A percentile compares a stretch with the other conserved stretches of the same genome.
Evolutionary conservation across 495 filamentous ascomycete species (phyloP).

Genomic region (Xylaria longipes): DNA sequence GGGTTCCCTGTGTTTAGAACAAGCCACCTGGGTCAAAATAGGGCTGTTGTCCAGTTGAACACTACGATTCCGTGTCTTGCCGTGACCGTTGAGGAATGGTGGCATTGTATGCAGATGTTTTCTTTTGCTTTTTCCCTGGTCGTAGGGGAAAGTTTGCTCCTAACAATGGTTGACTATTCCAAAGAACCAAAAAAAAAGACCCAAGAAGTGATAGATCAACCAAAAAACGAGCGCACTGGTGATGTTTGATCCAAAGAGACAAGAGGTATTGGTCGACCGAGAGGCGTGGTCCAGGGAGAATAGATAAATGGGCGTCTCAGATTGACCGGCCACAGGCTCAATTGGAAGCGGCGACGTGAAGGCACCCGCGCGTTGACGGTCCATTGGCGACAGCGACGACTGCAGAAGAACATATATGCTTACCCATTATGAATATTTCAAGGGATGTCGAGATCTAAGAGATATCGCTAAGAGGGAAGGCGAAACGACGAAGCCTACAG

Average conservation of each 20-base stretch:
- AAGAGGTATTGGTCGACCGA: conserved; percentile 33
- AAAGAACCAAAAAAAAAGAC: conserved; percentile 43
- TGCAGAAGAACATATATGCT: conserved; percentile 47
- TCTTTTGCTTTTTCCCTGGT: conserved; percentile 27
- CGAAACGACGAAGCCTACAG: conserved; percentile 35
- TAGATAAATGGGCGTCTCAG: conserved; percentile 14
- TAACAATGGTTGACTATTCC: conserved; percentile 45
- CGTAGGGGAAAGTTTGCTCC: conserved; percentile 31
- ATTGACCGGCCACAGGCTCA: conserved; percentile 20
- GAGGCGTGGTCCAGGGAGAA: not conserved
- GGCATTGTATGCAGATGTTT: conserved; percentile 39
- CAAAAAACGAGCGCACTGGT: conserved; percentile 33
- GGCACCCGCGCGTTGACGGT: conserved; percentile 37
- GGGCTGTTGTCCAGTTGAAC: conserved; percentile 50
- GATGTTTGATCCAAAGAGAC: conserved; percentile 30
- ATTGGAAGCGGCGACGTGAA: conserved; percentile 29
- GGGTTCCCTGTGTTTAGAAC: conserved; percentile 32
- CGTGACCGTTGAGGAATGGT: conserved; percentile 51
- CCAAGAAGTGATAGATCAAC: conserved; percentile 50
- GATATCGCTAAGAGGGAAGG: conserved; percentile 36
- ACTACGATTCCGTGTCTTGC: conserved; percentile 50
- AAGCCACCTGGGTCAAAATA: conserved; percentile 36
- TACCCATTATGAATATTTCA: conserved; percentile 56
- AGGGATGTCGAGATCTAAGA: conserved; percentile 37
- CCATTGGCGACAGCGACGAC: conserved; percentile 37